Evolutionary conservation across 2,329 filamentous ascomycete genomes (phyloP).

Genomic region (Intubia oerlemansii): DNA sequence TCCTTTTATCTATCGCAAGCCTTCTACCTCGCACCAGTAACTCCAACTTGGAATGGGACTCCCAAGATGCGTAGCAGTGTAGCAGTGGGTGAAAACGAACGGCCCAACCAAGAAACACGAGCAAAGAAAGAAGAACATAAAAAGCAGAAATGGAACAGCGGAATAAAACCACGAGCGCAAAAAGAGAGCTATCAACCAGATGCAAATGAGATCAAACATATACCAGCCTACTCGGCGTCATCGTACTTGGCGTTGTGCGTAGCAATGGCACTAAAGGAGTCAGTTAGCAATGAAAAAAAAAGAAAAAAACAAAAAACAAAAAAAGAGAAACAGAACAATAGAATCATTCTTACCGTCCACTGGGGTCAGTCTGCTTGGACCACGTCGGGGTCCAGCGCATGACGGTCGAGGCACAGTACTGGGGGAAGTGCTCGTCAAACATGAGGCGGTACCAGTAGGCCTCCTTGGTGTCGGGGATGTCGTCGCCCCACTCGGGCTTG

Average conservation of each 20-base stretch:
- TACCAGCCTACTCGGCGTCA: constrained; percentile 11
- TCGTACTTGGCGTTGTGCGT: constrained; percentile 60
- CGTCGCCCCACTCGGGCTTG: constrained; percentile 83
- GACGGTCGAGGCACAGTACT: constrained; percentile 76
- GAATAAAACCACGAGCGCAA: no score
- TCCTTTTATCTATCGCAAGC: no score
- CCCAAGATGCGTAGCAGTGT: no score
- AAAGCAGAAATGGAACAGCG: no score
- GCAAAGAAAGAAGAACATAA: no score
- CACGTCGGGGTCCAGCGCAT: constrained; percentile 95
- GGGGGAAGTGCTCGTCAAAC: constrained; percentile 98
- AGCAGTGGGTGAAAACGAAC: no score
- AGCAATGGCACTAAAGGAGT: constrained; percentile 44
- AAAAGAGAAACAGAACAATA: constrained; percentile 9
- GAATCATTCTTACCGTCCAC: constrained; percentile 45
- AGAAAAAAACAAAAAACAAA: neutral
- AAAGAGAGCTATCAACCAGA: no score
- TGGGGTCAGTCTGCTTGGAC: constrained; percentile 91
- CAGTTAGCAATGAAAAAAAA: neutral
- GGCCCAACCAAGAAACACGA: no score
- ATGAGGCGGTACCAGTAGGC: constrained; percentile 97
- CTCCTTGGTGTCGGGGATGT: constrained; percentile 92
- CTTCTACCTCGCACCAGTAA: no score
- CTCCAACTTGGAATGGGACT: no score
- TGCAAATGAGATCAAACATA: no score